A percentile compares a stretch with the other conserved stretches of the same genome.
Evolutionary conservation across 1,139 yeast species (phyloP).

Genomic region (Saccharomyces hybrid): DNA sequence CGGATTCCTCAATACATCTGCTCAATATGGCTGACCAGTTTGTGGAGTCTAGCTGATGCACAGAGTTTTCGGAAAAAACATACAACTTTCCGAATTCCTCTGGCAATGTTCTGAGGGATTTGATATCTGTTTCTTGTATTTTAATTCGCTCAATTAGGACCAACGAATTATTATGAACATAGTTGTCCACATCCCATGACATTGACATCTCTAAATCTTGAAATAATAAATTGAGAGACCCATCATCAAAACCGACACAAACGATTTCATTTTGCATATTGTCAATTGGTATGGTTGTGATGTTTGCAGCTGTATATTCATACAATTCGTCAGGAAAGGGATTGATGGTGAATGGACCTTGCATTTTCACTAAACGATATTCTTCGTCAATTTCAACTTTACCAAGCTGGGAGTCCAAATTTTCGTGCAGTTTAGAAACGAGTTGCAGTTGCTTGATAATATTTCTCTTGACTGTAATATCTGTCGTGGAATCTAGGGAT

Average conservation of each 20-base stretch:
- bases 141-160: slow-evolving; percentile 17
- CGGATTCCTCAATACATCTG: slow-evolving; percentile 18
- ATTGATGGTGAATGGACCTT: slow-evolving; percentile 46
- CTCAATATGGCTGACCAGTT: slow-evolving; percentile 16
- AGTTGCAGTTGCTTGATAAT: slow-evolving; percentile 30
- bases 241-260: slow-evolving; percentile 18
- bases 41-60: slow-evolving; percentile 14
- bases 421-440: slow-evolving; percentile 19
- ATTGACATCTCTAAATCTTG: slow-evolving; percentile 27
- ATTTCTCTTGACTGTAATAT: slow-evolving; percentile 16
- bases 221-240: slow-evolving; percentile 22
- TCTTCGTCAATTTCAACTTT: slow-evolving; percentile 10
- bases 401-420: slow-evolving; percentile 1
- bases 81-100: slow-evolving; percentile 10
- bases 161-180: slow-evolving; percentile 19
- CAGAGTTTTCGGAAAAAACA: slow-evolving; percentile 6
- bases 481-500: slow-evolving; percentile 14
- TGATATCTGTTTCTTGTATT: slow-evolving; percentile 7
- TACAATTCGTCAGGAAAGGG: slow-evolving; percentile 49
- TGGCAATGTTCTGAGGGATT: slow-evolving; percentile 4
- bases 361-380: slow-evolving; percentile 26
- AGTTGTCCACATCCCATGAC: slow-evolving; percentile 22
- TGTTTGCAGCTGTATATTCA: slow-evolving; percentile 36
- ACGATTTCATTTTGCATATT: slow-evolving; percentile 17
- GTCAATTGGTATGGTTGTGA: slow-evolving; percentile 29